Evolutionary conservation across 352 stramenopile species (phyloP).

Genomic region (Phytophthora quininea): DNA sequence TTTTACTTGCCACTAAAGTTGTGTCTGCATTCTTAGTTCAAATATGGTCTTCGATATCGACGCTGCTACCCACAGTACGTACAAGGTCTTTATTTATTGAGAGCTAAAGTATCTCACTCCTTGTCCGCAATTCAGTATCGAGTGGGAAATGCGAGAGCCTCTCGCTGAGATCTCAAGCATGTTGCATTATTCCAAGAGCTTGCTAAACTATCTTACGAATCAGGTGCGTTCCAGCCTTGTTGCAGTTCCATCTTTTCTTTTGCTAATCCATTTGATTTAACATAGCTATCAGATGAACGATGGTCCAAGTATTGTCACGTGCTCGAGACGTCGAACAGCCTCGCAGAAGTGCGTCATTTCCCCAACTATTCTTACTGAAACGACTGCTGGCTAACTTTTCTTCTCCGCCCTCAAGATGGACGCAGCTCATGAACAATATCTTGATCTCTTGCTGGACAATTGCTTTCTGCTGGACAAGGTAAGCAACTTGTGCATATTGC

Average conservation of each 20-base stretch:
- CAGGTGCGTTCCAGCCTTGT: conserved; percentile 43
- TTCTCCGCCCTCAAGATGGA: conserved; percentile 51
- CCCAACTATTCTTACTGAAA: no score
- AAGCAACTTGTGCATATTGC: no score
- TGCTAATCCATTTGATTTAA: no score
- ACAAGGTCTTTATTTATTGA: no score
- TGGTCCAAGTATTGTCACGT: conserved; percentile 29
- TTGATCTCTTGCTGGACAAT: conserved; percentile 64
- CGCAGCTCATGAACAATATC: conserved; percentile 57
- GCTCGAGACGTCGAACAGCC: conserved; percentile 26
- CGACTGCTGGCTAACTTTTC: background rate
- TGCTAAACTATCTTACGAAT: conserved; percentile 72
- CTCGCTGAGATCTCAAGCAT: conserved; percentile 70
- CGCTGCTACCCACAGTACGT: conserved; percentile 55
- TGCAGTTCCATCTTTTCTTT: conserved; percentile 7
- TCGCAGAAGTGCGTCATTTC: conserved; percentile 47
- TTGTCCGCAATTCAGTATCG: conserved; percentile 51
- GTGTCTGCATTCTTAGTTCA: conserved; percentile 46
- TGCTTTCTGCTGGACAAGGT: conserved; percentile 85
- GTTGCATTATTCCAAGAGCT: conserved; percentile 76
- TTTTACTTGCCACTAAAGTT: background rate
- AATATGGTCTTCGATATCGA: conserved; percentile 57
- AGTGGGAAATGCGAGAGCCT: conserved; percentile 44
- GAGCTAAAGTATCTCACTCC: no score
- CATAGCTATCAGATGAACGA: conserved; percentile 34